These are phyloP conservation scores for Cronartium quercuum DNA, from an alignment of 1,284 basidiomycete species.

Conservation along the genomic window DNA sequence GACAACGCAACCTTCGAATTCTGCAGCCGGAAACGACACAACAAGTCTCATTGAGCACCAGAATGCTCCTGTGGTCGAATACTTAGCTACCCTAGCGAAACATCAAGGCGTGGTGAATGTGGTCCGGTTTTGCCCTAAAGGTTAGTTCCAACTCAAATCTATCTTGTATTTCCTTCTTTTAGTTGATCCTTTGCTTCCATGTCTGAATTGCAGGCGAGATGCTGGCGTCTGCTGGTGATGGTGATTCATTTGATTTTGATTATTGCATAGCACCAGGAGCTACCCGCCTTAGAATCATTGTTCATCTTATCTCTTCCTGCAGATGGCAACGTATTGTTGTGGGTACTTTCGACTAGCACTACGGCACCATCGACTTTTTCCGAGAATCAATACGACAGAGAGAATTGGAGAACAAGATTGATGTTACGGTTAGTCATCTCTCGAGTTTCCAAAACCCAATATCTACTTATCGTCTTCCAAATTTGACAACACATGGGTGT, in stretches of 20 bases:
- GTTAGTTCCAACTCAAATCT: conserved; percentile 53
- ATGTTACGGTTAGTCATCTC: conserved; percentile 25
- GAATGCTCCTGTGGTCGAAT: conserved; percentile 60
- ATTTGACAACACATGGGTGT: too few species aligned
- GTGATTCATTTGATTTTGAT: conserved; percentile 52
- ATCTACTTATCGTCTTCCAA: background rate
- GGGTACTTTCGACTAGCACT: conserved; percentile 28
- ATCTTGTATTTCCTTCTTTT: background rate
- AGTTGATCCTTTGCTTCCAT: background rate
- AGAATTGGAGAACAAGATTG: conserved; percentile 37
- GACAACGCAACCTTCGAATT: background rate
- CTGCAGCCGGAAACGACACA: background rate
- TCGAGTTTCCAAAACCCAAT: conserved; percentile 52
- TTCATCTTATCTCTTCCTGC: conserved; percentile 4
- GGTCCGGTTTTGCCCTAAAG: conserved; percentile 89
- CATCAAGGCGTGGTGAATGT: conserved; percentile 96
- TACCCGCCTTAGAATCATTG: background rate
- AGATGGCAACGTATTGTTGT: conserved; percentile 64
- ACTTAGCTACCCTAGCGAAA: conserved; percentile 83
- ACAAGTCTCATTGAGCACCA: conserved; percentile 1
- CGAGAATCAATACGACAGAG: conserved; percentile 33
- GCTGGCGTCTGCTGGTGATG: conserved; percentile 86
- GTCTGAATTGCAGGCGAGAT: conserved; percentile 13
- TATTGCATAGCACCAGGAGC: too few species aligned
- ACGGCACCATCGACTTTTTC: conserved; percentile 8